A percentile compares a stretch with the other conserved stretches of the same genome.
These are phyloP conservation scores for Penicillium canescens DNA, from an alignment of 495 filamentous ascomycete genomes.

Conservation along the genomic window DNA sequence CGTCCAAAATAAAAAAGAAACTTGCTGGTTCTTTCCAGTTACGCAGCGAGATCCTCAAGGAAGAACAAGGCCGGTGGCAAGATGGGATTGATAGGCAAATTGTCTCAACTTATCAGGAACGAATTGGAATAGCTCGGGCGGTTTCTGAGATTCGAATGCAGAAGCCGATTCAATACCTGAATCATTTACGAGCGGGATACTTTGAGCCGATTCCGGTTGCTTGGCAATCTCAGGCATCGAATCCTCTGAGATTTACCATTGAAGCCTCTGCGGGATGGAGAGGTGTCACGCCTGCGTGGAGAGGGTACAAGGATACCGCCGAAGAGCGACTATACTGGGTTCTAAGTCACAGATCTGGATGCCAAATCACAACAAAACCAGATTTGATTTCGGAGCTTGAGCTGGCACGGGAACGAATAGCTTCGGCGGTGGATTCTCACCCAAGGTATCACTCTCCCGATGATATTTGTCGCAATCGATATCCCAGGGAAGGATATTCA, in stretches of 20 bases:
- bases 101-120: conserved; percentile 41
- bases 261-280: conserved; percentile 46
- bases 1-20: conserved; percentile 17
- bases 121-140: conserved; percentile 39
- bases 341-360: conserved; percentile 39
- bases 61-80: conserved; percentile 46
- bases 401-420: conserved; percentile 43
- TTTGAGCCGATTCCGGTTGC: conserved; percentile 50
- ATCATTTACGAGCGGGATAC: conserved; percentile 48
- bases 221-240: conserved; percentile 41
- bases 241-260: conserved; percentile 46
- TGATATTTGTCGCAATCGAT: conserved; percentile 41
- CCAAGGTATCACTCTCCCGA: conserved; percentile 37
- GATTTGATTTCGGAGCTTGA: conserved; percentile 43
- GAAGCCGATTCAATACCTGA: conserved; percentile 44
- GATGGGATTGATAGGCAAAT: conserved; percentile 35
- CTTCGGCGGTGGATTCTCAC: conserved; percentile 38
- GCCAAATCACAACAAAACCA: conserved; percentile 32
- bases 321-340: conserved; percentile 53
- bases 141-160: conserved; percentile 39
- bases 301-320: conserved; percentile 48
- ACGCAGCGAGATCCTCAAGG: conserved; percentile 36
- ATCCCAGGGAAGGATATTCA: conserved; percentile 40
- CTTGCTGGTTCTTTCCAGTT: conserved; percentile 11
- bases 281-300: conserved; percentile 48